phyloP scores from a whole-genome alignment of 257 asterid genomes.

The Striga asiatica region DNA sequence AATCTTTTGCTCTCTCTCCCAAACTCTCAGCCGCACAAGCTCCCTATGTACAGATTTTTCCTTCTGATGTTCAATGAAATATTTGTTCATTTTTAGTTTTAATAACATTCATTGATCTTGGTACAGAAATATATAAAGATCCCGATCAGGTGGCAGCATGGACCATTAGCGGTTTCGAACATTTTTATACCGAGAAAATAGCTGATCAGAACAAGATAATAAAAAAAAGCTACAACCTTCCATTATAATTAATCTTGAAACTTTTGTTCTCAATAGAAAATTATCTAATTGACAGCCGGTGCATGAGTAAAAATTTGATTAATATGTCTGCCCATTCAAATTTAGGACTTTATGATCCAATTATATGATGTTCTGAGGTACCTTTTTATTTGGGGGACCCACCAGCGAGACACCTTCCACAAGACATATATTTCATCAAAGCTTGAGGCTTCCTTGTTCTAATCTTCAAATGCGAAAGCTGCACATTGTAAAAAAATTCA shows the following conservation, averaged over 20 bases:
- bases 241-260: slow-evolving; percentile 15
- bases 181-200: not conserved
- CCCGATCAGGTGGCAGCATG: slow-evolving; percentile 74
- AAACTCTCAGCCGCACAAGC: too few species aligned
- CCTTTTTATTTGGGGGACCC: slow-evolving; percentile 53
- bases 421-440: slow-evolving; percentile 50
- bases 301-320: too few species aligned
- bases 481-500: slow-evolving; percentile 23
- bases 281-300: slow-evolving; percentile 25
- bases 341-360: too few species aligned
- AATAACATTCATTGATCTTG: slow-evolving; percentile 59
- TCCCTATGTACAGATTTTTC: too few species aligned
- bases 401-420: slow-evolving; percentile 66
- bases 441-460: slow-evolving; percentile 50
- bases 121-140: slow-evolving; percentile 53
- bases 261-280: slow-evolving; percentile 20
- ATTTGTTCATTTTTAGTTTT: too few species aligned
- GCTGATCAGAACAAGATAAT: not conserved
- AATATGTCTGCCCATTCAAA: too few species aligned
- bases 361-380: slow-evolving; percentile 16
- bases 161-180: slow-evolving; percentile 72
- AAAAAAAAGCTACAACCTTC: not conserved
- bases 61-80: too few species aligned
- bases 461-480: slow-evolving; percentile 64
- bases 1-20: too few species aligned